phyloP scores from a whole-genome alignment of 352 stramenopile genomes.

The Pilasporangium apinafurcum region DNA sequence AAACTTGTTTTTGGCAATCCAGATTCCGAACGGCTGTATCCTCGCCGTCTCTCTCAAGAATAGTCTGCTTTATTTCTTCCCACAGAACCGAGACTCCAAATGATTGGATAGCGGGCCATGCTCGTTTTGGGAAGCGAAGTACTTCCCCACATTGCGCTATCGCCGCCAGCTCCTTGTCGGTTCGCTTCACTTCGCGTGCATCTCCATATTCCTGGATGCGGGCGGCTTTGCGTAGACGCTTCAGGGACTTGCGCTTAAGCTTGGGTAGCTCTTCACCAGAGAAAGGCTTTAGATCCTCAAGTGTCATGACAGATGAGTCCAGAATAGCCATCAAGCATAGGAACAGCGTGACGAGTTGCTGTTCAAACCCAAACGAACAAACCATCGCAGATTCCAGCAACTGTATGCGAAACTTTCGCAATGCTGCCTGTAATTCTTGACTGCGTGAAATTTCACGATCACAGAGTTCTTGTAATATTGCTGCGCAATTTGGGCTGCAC shows the following conservation, averaged over 20 bases:
- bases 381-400: constrained; percentile 25
- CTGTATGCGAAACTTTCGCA: constrained; percentile 20
- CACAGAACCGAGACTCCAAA: constrained; percentile 30
- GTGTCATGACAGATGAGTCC: constrained; percentile 53
- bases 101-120: constrained; percentile 33
- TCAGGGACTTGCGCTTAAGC: constrained; percentile 68
- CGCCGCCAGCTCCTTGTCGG: constrained; percentile 36
- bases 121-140: constrained; percentile 40
- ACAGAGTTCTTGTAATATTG: constrained; percentile 44
- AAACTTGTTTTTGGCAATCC: constrained; percentile 6
- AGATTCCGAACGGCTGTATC: constrained; percentile 3
- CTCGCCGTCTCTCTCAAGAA: constrained; percentile 11
- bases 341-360: constrained; percentile 37
- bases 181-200: constrained; percentile 37
- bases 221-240: constrained; percentile 53
- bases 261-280: constrained; percentile 32
- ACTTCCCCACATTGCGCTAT: constrained; percentile 34
- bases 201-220: constrained; percentile 51
- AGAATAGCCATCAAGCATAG: constrained; percentile 36
- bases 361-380: constrained; percentile 34
- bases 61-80: constrained; percentile 11
- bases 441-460: constrained; percentile 41
- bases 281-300: constrained; percentile 48
- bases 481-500: constrained; percentile 61
- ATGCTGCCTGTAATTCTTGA: constrained; percentile 13